Percentiles rank a stretch among this genome's conserved stretches.
Evolutionary conservation across 202 grass and related monocot species (phyloP).

Genomic region (Miscanthus sacchariflorus): DNA sequence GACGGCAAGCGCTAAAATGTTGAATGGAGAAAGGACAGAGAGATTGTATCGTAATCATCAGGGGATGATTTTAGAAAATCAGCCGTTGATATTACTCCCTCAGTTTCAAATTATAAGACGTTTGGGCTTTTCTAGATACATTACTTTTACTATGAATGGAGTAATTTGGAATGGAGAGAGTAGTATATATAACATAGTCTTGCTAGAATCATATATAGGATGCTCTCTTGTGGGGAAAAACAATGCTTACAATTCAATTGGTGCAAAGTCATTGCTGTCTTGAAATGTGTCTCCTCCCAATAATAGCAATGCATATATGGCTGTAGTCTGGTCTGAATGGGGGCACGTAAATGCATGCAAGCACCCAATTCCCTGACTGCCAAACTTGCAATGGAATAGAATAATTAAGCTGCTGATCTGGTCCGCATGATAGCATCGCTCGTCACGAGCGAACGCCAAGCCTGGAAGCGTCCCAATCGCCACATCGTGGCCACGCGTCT

Average conservation of each 20-base stretch:
- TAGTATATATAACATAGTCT: neutral
- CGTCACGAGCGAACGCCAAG: neutral
- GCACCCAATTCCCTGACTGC: neutral
- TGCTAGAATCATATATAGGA: neutral
- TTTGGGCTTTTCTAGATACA: no score
- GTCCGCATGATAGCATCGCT: neutral
- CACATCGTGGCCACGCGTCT: neutral
- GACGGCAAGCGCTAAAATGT: neutral
- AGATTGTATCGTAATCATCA: neutral
- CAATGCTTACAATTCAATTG: neutral
- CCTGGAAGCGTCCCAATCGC: neutral
- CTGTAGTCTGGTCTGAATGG: neutral
- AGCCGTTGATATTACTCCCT: neutral
- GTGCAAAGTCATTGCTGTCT: neutral
- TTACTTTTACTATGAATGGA: no score
- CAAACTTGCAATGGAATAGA: neutral
- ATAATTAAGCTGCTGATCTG: neutral
- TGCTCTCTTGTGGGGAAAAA: neutral
- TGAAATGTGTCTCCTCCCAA: neutral
- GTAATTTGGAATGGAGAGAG: no score
- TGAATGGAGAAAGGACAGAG: neutral
- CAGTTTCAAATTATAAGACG: no score
- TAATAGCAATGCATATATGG: neutral
- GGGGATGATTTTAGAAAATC: neutral
- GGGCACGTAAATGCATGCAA: constrained; percentile 1